A percentile compares a stretch with the other conserved stretches of the same genome.
Conservation (phyloP, 805 yeast genomes). For the Metschnikowia sp. region DNA sequence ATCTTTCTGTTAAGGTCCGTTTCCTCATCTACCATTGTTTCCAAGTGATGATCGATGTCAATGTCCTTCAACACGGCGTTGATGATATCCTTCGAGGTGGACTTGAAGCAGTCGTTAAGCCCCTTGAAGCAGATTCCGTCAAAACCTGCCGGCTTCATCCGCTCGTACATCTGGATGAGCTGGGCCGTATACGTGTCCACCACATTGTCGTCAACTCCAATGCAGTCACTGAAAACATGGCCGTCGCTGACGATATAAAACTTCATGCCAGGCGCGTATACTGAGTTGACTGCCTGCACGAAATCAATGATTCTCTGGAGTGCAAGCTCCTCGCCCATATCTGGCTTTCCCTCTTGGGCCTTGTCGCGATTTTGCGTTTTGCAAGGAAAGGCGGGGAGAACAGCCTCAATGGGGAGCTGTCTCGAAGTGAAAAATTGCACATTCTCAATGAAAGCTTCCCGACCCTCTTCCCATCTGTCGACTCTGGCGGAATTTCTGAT, state of each 20-base stretch:
- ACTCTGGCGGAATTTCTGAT: constrained; percentile 45
- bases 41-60: constrained; percentile 28
- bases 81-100: constrained; percentile 16
- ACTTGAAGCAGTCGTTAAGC: constrained; percentile 33
- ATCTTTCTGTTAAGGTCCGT: constrained; percentile 37
- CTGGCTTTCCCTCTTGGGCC: constrained; percentile 49
- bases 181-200: constrained; percentile 47
- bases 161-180: constrained; percentile 42
- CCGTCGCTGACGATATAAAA: constrained; percentile 61
- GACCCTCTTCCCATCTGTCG: constrained; percentile 48
- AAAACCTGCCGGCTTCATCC: constrained; percentile 28
- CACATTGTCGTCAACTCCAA: constrained; percentile 56
- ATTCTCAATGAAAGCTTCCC: constrained; percentile 38
- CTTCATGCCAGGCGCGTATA: constrained; percentile 55
- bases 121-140: constrained; percentile 31
- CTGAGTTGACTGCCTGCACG: constrained; percentile 23
- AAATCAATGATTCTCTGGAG: constrained; percentile 29
- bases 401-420: constrained; percentile 48
- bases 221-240: constrained; percentile 61
- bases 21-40: constrained; percentile 29
- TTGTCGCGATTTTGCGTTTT: constrained; percentile 56
- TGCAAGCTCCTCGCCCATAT: constrained; percentile 47
- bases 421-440: constrained; percentile 49
- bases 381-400: constrained; percentile 64
- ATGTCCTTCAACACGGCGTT: constrained; percentile 19